Conservation (phyloP, 2,329 filamentous ascomycete species). For the Rutstroemia sp. region DNA sequence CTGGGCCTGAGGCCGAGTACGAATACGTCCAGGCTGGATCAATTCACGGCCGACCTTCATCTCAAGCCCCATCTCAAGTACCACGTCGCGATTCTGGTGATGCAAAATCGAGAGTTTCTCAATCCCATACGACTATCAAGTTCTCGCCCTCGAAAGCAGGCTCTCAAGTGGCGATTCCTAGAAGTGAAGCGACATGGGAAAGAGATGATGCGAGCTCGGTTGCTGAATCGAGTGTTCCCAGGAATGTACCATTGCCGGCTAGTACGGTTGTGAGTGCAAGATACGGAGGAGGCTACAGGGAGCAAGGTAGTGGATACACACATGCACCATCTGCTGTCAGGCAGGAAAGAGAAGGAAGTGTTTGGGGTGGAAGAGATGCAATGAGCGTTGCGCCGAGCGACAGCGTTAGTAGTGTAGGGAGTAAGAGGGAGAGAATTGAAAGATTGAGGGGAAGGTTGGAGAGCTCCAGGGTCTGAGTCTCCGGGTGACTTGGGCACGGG, state of each 20-base stretch:
- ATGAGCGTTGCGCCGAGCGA: constrained; percentile 52
- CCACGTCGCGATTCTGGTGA: background rate
- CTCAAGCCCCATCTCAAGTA: background rate
- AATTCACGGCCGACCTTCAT: background rate
- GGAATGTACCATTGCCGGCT: constrained; percentile 12
- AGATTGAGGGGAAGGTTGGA: constrained; percentile 11
- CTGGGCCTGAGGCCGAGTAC: background rate
- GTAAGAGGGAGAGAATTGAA: constrained; percentile 24
- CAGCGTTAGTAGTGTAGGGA: constrained; percentile 56
- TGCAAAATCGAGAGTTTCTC: background rate
- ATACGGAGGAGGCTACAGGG: constrained; percentile 2
- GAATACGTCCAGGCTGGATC: background rate
- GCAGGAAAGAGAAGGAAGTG: constrained; percentile 45
- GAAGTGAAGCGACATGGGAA: constrained; percentile 6
- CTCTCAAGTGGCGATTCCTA: background rate
- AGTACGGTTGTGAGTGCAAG: background rate
- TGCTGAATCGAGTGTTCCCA: no score
- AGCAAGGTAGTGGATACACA: background rate
- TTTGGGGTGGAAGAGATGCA: constrained; percentile 34
- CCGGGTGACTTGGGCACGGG: no score
- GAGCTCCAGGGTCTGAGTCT: background rate
- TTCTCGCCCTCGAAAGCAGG: constrained; percentile 1
- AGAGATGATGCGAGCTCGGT: background rate
- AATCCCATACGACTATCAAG: constrained; percentile 3
- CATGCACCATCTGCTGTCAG: no score